Percentiles rank a stretch among this genome's conserved stretches.
Evolutionary conservation across 2,329 filamentous ascomycete genomes (phyloP).

Genomic region (Rhynchosporium agropyri): DNA sequence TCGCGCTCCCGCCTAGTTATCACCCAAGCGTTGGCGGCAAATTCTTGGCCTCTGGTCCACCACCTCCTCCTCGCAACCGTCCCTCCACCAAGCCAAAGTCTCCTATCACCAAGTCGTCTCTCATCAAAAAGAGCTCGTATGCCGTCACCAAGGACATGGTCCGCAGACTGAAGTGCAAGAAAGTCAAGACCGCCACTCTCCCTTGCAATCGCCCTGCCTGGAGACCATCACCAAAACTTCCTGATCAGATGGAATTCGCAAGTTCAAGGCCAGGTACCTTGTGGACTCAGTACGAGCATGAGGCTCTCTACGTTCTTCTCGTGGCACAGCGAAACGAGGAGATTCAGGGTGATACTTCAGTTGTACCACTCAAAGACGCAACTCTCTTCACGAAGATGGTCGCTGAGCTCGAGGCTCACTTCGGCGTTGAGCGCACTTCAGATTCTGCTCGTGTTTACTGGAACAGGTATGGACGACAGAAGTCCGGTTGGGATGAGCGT

Average conservation of each 20-base stretch:
- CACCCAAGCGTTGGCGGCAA: slow-evolving; percentile 5
- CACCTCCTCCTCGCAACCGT: background rate
- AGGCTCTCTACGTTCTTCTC: slow-evolving; percentile 4
- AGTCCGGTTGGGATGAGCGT: slow-evolving; percentile 13
- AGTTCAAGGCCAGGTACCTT: background rate
- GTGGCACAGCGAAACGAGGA: slow-evolving; percentile 6
- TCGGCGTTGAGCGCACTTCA: background rate
- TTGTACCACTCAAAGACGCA: background rate
- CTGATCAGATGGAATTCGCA: background rate
- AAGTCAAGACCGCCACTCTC: background rate
- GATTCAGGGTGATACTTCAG: background rate
- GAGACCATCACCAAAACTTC: background rate
- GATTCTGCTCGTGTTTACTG: background rate
- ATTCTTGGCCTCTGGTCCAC: background rate
- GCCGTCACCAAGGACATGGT: background rate
- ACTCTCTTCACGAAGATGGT: slow-evolving; percentile 1
- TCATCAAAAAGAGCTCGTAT: background rate
- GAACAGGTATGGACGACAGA: slow-evolving; percentile 3
- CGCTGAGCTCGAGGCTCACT: background rate
- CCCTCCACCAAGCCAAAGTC: background rate
- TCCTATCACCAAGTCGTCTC: background rate
- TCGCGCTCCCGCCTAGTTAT: background rate
- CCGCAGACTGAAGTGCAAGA: background rate
- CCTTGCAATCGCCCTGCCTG: background rate
- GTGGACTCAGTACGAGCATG: background rate